These are phyloP conservation scores for Curvularia lunata DNA, from an alignment of 2,329 filamentous ascomycete genomes.

Conservation along the genomic window DNA sequence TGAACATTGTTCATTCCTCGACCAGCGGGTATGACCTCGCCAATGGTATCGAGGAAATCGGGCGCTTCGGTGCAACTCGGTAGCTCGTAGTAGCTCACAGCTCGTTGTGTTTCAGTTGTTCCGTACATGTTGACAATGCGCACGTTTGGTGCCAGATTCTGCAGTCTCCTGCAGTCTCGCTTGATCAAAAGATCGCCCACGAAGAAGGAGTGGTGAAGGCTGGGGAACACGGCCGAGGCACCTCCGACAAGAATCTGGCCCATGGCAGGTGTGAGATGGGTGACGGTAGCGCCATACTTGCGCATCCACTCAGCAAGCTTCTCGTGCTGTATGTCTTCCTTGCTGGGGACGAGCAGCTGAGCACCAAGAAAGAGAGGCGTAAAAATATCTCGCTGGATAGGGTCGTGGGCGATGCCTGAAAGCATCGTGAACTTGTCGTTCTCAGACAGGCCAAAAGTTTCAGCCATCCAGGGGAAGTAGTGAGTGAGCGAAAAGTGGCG, in stretches of 20 bases:
- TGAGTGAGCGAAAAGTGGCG: slow-evolving; percentile 84
- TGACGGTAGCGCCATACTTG: slow-evolving; percentile 74
- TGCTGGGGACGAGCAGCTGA: slow-evolving; percentile 76
- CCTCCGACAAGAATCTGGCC: slow-evolving; percentile 92
- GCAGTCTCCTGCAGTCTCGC: slow-evolving; percentile 78
- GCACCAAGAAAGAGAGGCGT: slow-evolving; percentile 88
- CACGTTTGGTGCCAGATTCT: slow-evolving; percentile 75
- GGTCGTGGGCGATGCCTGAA: slow-evolving; percentile 79
- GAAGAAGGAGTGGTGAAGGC: slow-evolving; percentile 81
- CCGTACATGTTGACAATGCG: slow-evolving; percentile 87
- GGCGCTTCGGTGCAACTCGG: slow-evolving; percentile 70
- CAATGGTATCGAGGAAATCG: slow-evolving; percentile 66
- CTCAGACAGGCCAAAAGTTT: slow-evolving; percentile 75
- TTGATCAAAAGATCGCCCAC: slow-evolving; percentile 91
- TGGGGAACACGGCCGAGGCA: slow-evolving; percentile 76
- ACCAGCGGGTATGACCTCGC: slow-evolving; percentile 82
- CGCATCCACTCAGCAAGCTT: slow-evolving; percentile 87
- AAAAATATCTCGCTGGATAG: slow-evolving; percentile 76
- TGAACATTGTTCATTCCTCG: slow-evolving; percentile 89
- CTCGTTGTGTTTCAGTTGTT: slow-evolving; percentile 82
- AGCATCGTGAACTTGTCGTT: slow-evolving; percentile 82
- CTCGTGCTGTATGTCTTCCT: slow-evolving; percentile 86
- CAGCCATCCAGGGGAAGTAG: slow-evolving; percentile 94
- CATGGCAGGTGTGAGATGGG: slow-evolving; percentile 95
- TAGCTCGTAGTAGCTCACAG: slow-evolving; percentile 83